Percentiles rank a stretch among this genome's conserved stretches.
Conservation (phyloP, 2,329 filamentous ascomycete genomes). For the Phyllosticta citribraziliensis region DNA sequence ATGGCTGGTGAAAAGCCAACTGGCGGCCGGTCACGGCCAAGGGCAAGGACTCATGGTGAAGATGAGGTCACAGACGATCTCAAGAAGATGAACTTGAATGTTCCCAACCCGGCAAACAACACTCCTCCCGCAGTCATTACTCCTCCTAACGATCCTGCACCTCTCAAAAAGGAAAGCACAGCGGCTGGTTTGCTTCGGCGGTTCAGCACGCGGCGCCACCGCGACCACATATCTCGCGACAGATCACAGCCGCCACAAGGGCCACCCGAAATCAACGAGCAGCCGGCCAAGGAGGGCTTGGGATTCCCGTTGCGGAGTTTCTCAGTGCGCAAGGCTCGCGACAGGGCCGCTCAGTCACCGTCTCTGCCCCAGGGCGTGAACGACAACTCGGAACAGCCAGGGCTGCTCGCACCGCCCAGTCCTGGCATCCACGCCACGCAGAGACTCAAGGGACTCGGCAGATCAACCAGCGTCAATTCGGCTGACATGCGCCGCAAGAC, state of each 20-base stretch:
- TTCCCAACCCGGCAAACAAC: slow-evolving; percentile 36
- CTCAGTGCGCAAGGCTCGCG: slow-evolving; percentile 59
- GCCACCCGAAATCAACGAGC: slow-evolving; percentile 71
- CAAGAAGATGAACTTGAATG: slow-evolving; percentile 52
- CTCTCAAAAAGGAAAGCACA: slow-evolving; percentile 74
- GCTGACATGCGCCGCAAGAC: slow-evolving; percentile 66
- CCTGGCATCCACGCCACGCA: slow-evolving; percentile 49
- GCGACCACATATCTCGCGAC: slow-evolving; percentile 46
- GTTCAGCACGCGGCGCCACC: slow-evolving; percentile 77
- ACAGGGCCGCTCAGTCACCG: slow-evolving; percentile 41
- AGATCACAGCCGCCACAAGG: slow-evolving; percentile 56
- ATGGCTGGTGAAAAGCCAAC: slow-evolving; percentile 83
- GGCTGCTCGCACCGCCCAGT: slow-evolving; percentile 61
- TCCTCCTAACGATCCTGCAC: slow-evolving; percentile 42
- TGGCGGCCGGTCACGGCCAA: slow-evolving; percentile 69
- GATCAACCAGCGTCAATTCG: slow-evolving; percentile 87
- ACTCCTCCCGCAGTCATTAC: slow-evolving; percentile 39
- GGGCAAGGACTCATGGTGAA: slow-evolving; percentile 88
- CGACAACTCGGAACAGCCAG: slow-evolving; percentile 60
- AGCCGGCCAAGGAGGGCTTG: slow-evolving; percentile 49
- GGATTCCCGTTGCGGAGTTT: slow-evolving; percentile 69
- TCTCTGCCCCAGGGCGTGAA: slow-evolving; percentile 37
- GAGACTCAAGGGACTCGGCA: slow-evolving; percentile 59
- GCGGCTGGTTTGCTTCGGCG: slow-evolving; percentile 75
- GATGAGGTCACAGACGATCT: slow-evolving; percentile 72